A percentile compares a stretch with the other conserved stretches of the same genome.
These are phyloP conservation scores for Arxiozyma heterogenica DNA, from an alignment of 1,139 yeast species.

Conservation along the genomic window DNA sequence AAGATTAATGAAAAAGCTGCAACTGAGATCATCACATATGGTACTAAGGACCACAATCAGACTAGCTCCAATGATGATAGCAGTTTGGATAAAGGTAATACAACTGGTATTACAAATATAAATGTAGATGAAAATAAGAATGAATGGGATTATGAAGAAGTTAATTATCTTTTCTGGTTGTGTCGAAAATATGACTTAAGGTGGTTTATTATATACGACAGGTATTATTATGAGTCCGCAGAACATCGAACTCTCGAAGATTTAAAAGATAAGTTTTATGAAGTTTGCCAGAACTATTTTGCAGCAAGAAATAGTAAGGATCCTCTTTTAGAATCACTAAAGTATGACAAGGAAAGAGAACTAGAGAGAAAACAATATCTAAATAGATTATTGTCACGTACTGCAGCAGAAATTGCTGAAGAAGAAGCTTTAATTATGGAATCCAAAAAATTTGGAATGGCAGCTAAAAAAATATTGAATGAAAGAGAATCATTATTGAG, in stretches of 20 bases:
- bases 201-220: conserved; percentile 78
- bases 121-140: neutral
- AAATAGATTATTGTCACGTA: conserved; percentile 64
- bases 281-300: conserved; percentile 38
- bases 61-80: neutral
- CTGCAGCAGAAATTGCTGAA: conserved; percentile 96
- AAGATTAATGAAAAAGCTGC: neutral
- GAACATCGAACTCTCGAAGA: conserved; percentile 49
- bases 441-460: conserved; percentile 84
- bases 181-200: conserved; percentile 70
- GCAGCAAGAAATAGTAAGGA: conserved; percentile 33
- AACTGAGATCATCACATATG: neutral
- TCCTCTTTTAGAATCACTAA: conserved; percentile 35
- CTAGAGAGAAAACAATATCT: conserved; percentile 71
- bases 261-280: conserved; percentile 71
- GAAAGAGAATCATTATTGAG: conserved; percentile 77
- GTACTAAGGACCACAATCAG: neutral
- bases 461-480: conserved; percentile 78
- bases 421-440: conserved; percentile 91
- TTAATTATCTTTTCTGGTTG: conserved; percentile 61
- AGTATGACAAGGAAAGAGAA: conserved; percentile 62
- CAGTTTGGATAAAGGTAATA: neutral
- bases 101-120: neutral
- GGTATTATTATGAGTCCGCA: conserved; percentile 42
- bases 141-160: conserved; percentile 72